These are phyloP conservation scores for Corymbia citriodora DNA, from an alignment of 441 rosid species.

Conservation along the genomic window DNA sequence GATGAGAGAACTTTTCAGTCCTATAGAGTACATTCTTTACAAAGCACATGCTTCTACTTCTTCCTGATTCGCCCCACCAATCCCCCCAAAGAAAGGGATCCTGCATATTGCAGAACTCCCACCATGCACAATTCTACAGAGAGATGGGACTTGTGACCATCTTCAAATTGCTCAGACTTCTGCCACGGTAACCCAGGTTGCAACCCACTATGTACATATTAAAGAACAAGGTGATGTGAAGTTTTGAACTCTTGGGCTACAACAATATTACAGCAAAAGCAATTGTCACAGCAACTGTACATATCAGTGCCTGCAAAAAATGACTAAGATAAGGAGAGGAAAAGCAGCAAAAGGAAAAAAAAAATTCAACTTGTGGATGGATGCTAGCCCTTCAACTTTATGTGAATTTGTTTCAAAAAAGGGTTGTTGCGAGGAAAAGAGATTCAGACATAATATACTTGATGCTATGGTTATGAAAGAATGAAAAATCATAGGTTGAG, in stretches of 20 bases:
- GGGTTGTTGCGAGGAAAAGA: background rate
- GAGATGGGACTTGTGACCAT: background rate
- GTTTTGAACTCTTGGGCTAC: background rate
- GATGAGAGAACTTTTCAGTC: background rate
- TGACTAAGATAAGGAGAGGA: background rate
- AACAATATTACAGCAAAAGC: background rate
- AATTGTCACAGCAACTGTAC: conserved; percentile 44
- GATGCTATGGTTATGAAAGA: background rate
- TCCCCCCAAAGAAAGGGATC: background rate
- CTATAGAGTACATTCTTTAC: background rate
- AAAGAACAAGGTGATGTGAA: background rate
- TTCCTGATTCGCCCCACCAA: background rate
- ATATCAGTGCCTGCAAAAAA: conserved; percentile 64
- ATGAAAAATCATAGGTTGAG: background rate
- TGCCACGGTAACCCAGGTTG: background rate
- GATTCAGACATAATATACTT: background rate
- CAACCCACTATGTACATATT: background rate
- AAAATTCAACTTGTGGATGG: background rate
- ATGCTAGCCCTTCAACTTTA: background rate
- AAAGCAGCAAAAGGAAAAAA: background rate
- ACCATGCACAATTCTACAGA: background rate
- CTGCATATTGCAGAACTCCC: background rate
- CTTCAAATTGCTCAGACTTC: background rate
- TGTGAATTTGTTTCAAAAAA: background rate
- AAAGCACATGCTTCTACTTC: background rate